Percentiles rank a stretch among this genome's conserved stretches.
These are phyloP conservation scores for Trichoderma virens DNA, from an alignment of 495 filamentous ascomycete species.

Conservation along the genomic window DNA sequence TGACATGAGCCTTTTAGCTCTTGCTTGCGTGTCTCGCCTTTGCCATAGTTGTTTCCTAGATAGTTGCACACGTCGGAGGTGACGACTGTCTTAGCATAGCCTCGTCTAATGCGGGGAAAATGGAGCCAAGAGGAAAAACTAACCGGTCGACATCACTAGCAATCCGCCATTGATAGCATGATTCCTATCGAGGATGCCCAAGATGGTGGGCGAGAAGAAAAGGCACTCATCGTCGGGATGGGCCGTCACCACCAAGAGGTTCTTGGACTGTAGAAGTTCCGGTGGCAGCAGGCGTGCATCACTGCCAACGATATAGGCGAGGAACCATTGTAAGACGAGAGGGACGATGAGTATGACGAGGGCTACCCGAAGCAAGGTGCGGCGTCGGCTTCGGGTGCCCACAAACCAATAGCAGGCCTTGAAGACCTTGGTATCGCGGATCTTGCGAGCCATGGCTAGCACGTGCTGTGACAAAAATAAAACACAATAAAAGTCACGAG, in stretches of 20 bases:
- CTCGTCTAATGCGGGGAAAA: neutral
- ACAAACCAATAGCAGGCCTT: neutral
- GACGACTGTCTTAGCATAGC: conserved; percentile 5
- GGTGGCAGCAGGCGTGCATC: conserved; percentile 32
- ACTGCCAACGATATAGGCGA: conserved; percentile 29
- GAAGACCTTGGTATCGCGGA: neutral
- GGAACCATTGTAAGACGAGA: conserved; percentile 28
- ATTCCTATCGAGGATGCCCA: conserved; percentile 31
- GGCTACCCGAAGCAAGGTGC: conserved; percentile 16
- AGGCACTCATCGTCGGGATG: conserved; percentile 39
- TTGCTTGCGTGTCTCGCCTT: conserved; percentile 25
- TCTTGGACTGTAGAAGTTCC: conserved; percentile 28
- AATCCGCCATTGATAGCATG: conserved; percentile 22
- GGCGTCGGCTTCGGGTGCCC: neutral
- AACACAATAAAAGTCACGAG: neutral
- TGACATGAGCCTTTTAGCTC: conserved; percentile 31
- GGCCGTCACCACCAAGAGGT: conserved; percentile 32
- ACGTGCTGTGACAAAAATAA: neutral
- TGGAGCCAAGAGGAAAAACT: conserved; percentile 7
- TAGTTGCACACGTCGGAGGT: neutral
- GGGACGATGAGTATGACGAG: conserved; percentile 24
- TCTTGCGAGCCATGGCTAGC: neutral
- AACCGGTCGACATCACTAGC: conserved; percentile 35
- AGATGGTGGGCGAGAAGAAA: conserved; percentile 34
- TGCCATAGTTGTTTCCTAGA: conserved; percentile 36